These are phyloP conservation scores for Auxenochlorella pyrenoidosa DNA, from an alignment of 139 green algal genomes.

Conservation along the genomic window DNA sequence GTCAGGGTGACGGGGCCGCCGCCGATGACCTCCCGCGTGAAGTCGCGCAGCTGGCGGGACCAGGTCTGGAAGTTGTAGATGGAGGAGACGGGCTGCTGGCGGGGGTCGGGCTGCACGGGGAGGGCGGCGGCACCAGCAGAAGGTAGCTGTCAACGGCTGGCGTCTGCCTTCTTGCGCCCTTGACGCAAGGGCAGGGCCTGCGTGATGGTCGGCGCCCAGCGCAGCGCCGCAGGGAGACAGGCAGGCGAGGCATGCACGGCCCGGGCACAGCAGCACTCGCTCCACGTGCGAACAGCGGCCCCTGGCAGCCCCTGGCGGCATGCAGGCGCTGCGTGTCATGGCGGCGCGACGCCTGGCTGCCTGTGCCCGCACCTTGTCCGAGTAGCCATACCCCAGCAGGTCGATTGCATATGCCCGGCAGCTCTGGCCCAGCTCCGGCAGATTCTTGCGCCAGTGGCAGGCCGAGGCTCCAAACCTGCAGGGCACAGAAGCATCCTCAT, in stretches of 20 bases:
- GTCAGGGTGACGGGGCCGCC: conserved; percentile 72
- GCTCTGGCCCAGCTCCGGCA: conserved; percentile 64
- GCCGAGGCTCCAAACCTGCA: conserved; percentile 97
- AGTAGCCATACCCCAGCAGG: conserved; percentile 86
- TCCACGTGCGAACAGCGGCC: too few species aligned
- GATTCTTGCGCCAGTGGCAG: conserved; percentile 94
- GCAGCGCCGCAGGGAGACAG: too few species aligned
- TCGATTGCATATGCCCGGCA: conserved; percentile 87
- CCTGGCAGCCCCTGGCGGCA: too few species aligned
- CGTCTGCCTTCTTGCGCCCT: too few species aligned
- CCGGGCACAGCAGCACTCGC: background rate
- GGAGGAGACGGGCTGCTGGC: conserved; percentile 50
- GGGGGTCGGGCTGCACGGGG: conserved; percentile 80
- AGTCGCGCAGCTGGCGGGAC: conserved; percentile 82
- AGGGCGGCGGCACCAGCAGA: conserved; percentile 65
- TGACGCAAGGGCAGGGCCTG: too few species aligned
- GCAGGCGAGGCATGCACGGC: background rate
- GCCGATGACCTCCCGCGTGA: conserved; percentile 70
- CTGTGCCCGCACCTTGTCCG: conserved; percentile 22
- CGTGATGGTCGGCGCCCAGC: too few species aligned
- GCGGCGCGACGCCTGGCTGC: background rate
- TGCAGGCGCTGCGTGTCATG: too few species aligned
- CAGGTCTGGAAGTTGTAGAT: conserved; percentile 85
- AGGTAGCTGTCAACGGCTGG: background rate
- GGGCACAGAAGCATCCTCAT: too few species aligned